Base-by-base conservation (phyloP, 306 rosid genomes). In the Vigna angularis region DNA sequence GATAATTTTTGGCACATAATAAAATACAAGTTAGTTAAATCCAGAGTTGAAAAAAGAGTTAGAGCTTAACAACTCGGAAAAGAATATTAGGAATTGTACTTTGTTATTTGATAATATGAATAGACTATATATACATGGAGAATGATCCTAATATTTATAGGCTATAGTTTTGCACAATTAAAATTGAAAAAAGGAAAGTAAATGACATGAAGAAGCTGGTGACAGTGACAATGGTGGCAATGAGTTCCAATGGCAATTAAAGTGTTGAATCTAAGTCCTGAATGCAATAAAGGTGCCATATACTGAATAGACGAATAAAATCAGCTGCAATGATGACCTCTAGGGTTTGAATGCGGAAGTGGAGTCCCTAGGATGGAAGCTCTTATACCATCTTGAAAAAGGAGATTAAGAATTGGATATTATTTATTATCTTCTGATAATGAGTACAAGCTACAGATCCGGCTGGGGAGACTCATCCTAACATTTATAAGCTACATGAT, bases 11-110 rank as follows among this genome's bases (percentile, higher is more conserved):
- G 9, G 36, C 66, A n/a, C 57, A 22, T 13, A 50, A 67, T 24
- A 74, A 13, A 17, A 57, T 70, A 56, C 7, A 69, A 52, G 66
- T 18, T 63, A 7, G 47, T 73, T 47, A 70, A 55, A 71, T 75
- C 17, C 76, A 26, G 52, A 57, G 73, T 48, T 22, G 30, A 52
- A 75, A 73, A 20, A 74, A 1, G 20, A 61, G 32, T 30, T 61
- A 15, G 67, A 30, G 22, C 67, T 61, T 30, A 61, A 17, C 9
- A 61, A 30, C 44, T 15, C 7, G 20, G 15, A 28, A 61, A 61
- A 30, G 44, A 18, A 26, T 11, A 58, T 28, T 26, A 26, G 30
- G 18, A 28, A 61, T 30, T 61, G 44, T 14, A 14, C 16, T 14
- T 61, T 30, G 30, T 61, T 61, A 13, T 28, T 4, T 61, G 44